phyloP scores from a whole-genome alignment of 495 filamentous ascomycete genomes.

The Talaromyces liani region DNA sequence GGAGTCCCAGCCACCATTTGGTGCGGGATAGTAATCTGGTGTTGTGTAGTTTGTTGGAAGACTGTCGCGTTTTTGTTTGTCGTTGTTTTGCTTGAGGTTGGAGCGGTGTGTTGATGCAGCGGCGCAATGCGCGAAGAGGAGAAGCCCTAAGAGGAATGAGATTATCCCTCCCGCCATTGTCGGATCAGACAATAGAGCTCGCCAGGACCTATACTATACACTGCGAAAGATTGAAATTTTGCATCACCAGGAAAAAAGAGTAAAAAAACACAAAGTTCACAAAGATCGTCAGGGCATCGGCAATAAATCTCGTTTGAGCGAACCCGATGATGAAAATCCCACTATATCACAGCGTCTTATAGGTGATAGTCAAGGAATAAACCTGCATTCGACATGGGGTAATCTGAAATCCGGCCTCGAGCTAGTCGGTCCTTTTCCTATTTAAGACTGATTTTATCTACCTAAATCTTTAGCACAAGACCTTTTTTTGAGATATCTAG shows the following conservation, averaged over 20 bases:
- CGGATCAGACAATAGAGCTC: neutral
- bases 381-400: neutral
- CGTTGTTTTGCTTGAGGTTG: neutral
- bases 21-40: constrained; percentile 76
- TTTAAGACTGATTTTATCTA: neutral
- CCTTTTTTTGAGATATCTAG: neutral
- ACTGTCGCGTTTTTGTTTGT: neutral
- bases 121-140: neutral
- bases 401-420: neutral
- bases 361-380: neutral
- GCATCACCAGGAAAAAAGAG: neutral
- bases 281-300: neutral
- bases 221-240: neutral
- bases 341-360: neutral
- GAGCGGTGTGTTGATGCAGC: neutral
- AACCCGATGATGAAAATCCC: neutral
- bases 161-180: neutral
- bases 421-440: neutral
- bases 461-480: neutral
- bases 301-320: neutral
- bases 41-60: constrained; percentile 11
- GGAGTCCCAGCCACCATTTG: constrained; percentile 61
- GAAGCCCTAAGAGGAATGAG: neutral
- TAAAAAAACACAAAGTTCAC: neutral
- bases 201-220: too few species aligned